Evolutionary conservation across 2,329 filamentous ascomycete genomes (phyloP).

Genomic region (Fusarium sp.): DNA sequence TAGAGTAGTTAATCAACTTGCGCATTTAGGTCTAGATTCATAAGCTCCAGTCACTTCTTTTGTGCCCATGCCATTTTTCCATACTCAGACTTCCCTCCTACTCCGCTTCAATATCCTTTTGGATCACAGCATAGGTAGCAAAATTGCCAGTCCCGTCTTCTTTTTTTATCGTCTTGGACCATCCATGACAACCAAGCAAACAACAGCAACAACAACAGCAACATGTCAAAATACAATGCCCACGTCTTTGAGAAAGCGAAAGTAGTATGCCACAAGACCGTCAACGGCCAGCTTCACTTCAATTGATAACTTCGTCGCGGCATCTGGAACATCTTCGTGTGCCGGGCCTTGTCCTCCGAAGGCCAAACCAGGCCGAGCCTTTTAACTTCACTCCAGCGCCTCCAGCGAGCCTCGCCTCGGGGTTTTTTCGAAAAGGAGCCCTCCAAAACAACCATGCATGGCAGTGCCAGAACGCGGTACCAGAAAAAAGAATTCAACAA

Average conservation of each 20-base stretch:
- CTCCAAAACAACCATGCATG: conserved; percentile 40
- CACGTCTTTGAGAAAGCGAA: conserved; percentile 41
- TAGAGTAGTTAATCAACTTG: conserved; percentile 31
- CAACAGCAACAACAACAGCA: conserved; percentile 10
- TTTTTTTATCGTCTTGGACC: conserved; percentile 41
- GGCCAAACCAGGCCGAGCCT: conserved; percentile 34
- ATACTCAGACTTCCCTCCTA: conserved; percentile 19
- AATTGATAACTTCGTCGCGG: conserved; percentile 46
- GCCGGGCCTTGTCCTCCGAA: conserved; percentile 34
- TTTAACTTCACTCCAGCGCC: conserved; percentile 41
- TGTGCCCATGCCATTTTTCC: conserved; percentile 15
- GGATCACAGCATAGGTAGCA: conserved; percentile 8
- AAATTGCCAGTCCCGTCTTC: conserved; percentile 33
- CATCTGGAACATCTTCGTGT: conserved; percentile 41
- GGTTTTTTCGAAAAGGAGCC: conserved; percentile 24
- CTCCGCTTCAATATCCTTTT: conserved; percentile 30
- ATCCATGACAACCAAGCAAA: conserved; percentile 35
- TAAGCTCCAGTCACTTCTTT: conserved; percentile 9
- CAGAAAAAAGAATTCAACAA: conserved; percentile 40
- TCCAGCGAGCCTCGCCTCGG: conserved; percentile 27
- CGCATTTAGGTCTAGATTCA: conserved; percentile 36
- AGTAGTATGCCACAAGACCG: conserved; percentile 43
- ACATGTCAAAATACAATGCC: conserved; percentile 37
- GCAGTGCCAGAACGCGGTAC: conserved; percentile 38
- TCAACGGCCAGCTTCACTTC: conserved; percentile 45